Conservation (phyloP, 139 green algal genomes). For the Tetradesmus obliquus region DNA sequence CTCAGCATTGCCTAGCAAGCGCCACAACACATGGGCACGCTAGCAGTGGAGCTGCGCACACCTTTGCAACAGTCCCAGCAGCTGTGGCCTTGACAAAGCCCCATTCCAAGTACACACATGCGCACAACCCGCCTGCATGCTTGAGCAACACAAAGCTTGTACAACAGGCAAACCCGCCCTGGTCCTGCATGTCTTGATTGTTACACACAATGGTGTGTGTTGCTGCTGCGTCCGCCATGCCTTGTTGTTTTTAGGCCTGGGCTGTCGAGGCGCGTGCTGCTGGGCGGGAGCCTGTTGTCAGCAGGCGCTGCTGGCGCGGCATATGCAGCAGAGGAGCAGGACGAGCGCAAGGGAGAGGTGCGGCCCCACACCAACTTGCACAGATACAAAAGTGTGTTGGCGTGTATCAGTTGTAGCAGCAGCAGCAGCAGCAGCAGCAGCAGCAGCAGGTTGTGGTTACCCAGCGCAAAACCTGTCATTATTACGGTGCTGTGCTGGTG, state of each 20-base stretch:
- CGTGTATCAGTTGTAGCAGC: background rate
- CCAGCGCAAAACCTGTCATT: too few relatives aligned
- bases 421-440: background rate
- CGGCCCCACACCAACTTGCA: background rate
- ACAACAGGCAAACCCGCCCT: too few relatives aligned
- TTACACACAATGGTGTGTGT: background rate
- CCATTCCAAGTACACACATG: too few relatives aligned
- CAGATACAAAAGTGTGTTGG: background rate
- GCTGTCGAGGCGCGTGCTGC: background rate
- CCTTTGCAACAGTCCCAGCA: too few relatives aligned
- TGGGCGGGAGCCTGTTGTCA: constrained; percentile 29
- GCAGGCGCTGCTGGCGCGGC: background rate
- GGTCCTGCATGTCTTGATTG: background rate
- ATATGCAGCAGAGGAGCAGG: constrained; percentile 13
- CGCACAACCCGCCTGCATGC: too few relatives aligned
- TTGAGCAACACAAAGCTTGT: too few relatives aligned
- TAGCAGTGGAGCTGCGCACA: too few relatives aligned
- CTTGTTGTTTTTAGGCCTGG: background rate
- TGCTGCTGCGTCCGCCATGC: background rate
- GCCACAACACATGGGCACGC: too few relatives aligned
- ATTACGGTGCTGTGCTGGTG: too few relatives aligned
- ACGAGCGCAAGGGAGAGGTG: background rate
- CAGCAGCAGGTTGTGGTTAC: too few relatives aligned
- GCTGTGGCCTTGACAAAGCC: too few relatives aligned
- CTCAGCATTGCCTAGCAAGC: too few relatives aligned